These are phyloP conservation scores for Inga laurina DNA, from an alignment of 306 rosid species.

Conservation along the genomic window DNA sequence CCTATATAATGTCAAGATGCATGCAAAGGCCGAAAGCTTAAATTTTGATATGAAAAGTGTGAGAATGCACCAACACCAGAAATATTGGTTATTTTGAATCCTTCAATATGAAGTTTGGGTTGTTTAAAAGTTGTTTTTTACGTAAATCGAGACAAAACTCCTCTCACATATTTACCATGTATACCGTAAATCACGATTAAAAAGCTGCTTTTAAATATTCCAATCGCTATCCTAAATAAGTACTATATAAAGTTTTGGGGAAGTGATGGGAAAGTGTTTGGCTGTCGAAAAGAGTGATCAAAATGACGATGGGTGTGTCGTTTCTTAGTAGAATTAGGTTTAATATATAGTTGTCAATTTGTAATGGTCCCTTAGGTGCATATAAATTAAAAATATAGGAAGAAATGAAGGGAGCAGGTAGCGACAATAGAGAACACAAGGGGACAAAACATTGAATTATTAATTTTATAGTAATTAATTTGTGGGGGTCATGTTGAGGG, in stretches of 20 bases:
- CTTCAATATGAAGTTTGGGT: background rate
- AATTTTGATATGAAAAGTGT: background rate
- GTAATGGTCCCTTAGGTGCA: background rate
- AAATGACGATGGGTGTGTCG: background rate
- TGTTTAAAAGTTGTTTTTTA: too few relatives aligned
- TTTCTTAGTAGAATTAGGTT: background rate
- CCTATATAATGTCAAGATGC: background rate
- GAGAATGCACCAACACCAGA: background rate
- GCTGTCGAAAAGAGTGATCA: background rate
- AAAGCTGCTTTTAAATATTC: too few relatives aligned
- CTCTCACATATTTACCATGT: too few relatives aligned
- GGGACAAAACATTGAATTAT: background rate
- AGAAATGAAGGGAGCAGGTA: background rate
- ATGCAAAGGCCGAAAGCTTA: background rate
- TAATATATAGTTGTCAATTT: background rate
- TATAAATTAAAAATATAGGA: background rate
- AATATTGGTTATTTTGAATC: background rate
- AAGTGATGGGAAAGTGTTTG: background rate
- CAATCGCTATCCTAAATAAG: too few relatives aligned
- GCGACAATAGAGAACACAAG: background rate
- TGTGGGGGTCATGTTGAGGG: background rate
- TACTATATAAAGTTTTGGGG: background rate
- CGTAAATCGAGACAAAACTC: too few relatives aligned
- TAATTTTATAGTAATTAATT: background rate
- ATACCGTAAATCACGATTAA: too few relatives aligned